These are phyloP conservation scores for Myxozyma udenii DNA, from an alignment of 805 yeast species.

Conservation along the genomic window DNA sequence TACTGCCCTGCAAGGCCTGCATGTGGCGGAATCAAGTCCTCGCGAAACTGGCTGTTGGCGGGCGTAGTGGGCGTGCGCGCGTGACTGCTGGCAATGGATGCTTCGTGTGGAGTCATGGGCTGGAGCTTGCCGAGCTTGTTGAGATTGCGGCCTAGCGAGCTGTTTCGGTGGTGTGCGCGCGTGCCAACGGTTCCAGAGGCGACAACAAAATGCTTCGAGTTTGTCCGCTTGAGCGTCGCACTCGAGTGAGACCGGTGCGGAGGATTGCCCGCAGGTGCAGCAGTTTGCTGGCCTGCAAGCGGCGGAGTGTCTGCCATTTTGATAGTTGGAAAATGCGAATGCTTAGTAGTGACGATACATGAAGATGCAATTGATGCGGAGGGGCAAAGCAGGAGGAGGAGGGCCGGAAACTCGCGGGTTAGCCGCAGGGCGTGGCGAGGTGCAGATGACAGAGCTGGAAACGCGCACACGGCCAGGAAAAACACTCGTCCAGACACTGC, in stretches of 20 bases:
- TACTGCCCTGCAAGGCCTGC: constrained; percentile 16
- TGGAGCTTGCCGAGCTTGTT: constrained; percentile 18
- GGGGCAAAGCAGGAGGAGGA: too few relatives aligned
- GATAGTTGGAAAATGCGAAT: too few relatives aligned
- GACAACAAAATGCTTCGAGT: constrained; percentile 27
- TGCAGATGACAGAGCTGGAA: too few relatives aligned
- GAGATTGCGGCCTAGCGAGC: constrained; percentile 19
- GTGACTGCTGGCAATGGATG: neutral
- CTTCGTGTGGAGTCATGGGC: constrained; percentile 10
- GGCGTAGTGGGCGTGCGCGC: constrained; percentile 3
- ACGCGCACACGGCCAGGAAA: too few relatives aligned
- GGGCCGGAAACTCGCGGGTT: too few relatives aligned
- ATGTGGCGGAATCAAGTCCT: constrained; percentile 10
- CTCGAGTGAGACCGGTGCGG: constrained; percentile 6
- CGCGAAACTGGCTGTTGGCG: neutral
- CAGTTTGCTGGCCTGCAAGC: neutral
- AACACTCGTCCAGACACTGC: too few relatives aligned
- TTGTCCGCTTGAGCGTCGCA: constrained; percentile 9
- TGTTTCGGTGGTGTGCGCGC: constrained; percentile 22
- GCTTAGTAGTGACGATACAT: too few relatives aligned
- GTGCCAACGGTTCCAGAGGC: constrained; percentile 1
- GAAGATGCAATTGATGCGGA: too few relatives aligned
- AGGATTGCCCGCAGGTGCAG: constrained; percentile 1
- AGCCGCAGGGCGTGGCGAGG: too few relatives aligned
- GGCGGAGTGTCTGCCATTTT: neutral